phyloP scores from a whole-genome alignment of 176 grass and related monocot genomes.

The Secale cereale region DNA sequence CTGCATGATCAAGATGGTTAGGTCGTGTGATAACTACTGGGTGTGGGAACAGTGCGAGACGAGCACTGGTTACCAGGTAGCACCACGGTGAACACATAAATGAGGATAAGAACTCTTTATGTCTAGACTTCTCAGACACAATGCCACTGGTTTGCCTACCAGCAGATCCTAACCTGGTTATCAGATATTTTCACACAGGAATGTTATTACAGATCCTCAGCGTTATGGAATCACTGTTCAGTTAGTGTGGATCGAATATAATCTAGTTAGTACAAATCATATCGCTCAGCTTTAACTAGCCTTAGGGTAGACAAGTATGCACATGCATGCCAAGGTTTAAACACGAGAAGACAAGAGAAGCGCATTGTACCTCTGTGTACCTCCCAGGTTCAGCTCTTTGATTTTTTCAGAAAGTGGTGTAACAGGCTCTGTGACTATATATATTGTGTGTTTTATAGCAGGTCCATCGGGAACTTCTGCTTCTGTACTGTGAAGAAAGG shows the following conservation, averaged over 20 bases:
- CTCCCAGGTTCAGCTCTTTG: conserved; percentile 85
- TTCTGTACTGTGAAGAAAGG: conserved; percentile 96
- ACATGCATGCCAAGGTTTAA: conserved; percentile 10
- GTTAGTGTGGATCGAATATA: neutral
- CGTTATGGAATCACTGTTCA: neutral
- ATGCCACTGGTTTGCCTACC: neutral
- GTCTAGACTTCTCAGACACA: neutral
- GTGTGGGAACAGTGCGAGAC: neutral
- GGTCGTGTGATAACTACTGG: neutral
- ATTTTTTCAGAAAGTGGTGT: conserved; percentile 88
- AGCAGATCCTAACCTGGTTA: conserved; percentile 1
- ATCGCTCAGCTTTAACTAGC: neutral
- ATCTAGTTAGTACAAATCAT: neutral
- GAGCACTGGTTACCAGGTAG: neutral
- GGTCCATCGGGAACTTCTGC: conserved; percentile 81
- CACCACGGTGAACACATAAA: neutral
- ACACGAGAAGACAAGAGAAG: conserved; percentile 19
- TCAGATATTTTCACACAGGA: neutral
- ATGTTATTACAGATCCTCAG: neutral
- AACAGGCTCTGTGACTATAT: conserved; percentile 96
- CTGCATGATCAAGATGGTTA: neutral
- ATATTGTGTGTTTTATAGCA: conserved; percentile 77
- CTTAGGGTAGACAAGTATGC: neutral
- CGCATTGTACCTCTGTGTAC: conserved; percentile 80
- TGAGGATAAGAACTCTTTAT: neutral